These are phyloP conservation scores for Clonostachys rosea DNA, from an alignment of 2,329 filamentous ascomycete species.

Conservation along the genomic window DNA sequence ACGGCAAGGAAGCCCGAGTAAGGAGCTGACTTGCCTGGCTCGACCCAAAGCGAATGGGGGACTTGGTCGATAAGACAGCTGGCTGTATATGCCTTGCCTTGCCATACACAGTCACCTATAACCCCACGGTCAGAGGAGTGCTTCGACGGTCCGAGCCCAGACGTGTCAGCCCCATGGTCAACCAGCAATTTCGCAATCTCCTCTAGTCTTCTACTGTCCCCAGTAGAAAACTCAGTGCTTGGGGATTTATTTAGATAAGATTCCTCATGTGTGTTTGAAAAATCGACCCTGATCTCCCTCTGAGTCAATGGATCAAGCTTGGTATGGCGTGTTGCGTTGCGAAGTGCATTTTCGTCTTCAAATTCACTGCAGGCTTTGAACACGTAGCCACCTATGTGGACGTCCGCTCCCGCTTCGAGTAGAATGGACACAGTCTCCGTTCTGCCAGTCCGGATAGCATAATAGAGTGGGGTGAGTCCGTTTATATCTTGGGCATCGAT, in stretches of 20 bases:
- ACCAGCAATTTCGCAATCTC: not conserved
- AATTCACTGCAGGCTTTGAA: conserved; percentile 2
- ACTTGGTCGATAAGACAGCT: not conserved
- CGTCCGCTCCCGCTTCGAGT: not conserved
- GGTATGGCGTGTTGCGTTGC: not conserved
- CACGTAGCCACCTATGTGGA: not conserved
- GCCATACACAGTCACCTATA: not conserved
- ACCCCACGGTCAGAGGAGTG: not conserved
- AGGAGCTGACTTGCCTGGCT: not conserved
- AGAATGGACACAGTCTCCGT: not conserved
- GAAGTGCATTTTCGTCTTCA: not conserved
- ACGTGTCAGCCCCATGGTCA: not conserved
- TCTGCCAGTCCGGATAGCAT: not conserved
- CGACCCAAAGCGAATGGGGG: not conserved
- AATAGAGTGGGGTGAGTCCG: not conserved
- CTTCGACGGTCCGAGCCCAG: not conserved
- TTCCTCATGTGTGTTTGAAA: not conserved
- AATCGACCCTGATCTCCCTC: not conserved
- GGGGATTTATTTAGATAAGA: not conserved
- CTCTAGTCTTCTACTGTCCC: not conserved
- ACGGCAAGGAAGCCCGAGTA: not conserved
- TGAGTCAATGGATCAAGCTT: not conserved
- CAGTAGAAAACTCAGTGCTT: not conserved
- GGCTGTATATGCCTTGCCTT: not conserved
- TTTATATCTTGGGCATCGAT: not conserved